phyloP scores from a whole-genome alignment of 1,139 yeast genomes.

The Yamadazyma sp. region DNA sequence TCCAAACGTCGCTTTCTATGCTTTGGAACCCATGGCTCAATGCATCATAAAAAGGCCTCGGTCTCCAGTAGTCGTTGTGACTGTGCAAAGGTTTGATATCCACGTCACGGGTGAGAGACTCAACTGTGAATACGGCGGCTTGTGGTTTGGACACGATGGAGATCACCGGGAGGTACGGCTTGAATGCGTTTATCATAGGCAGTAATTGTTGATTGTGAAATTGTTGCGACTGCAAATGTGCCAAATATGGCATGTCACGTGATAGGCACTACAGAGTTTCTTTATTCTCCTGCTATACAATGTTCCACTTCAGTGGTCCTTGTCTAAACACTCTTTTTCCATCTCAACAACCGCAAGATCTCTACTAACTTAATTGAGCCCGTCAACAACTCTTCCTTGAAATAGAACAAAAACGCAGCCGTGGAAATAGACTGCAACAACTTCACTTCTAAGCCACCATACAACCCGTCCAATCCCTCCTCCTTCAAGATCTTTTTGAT shows the following conservation, averaged over 20 bases:
- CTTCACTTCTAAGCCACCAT: conserved; percentile 79
- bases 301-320: too few relatives aligned
- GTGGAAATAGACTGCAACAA: conserved; percentile 80
- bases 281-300: too few relatives aligned
- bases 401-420: conserved; percentile 87
- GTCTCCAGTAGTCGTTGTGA: conserved; percentile 77
- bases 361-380: conserved; percentile 50
- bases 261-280: too few relatives aligned
- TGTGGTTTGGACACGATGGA: not conserved
- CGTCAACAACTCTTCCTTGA: conserved; percentile 77
- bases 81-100: conserved; percentile 58
- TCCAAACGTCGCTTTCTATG: conserved; percentile 75
- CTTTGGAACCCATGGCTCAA: conserved; percentile 57
- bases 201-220: not conserved
- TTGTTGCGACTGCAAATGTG: too few relatives aligned
- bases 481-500: conserved; percentile 53
- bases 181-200: conserved; percentile 15
- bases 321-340: not conserved
- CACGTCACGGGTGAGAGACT: conserved; percentile 49
- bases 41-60: conserved; percentile 62
- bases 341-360: conserved; percentile 30
- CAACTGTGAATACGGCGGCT: conserved; percentile 18
- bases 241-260: too few relatives aligned
- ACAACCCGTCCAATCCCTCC: conserved; percentile 77
- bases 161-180: conserved; percentile 9